A percentile compares a stretch with the other conserved stretches of the same genome.
Conservation (phyloP, 495 filamentous ascomycete genomes). For the Friedmanniomyces endolithicus region DNA sequence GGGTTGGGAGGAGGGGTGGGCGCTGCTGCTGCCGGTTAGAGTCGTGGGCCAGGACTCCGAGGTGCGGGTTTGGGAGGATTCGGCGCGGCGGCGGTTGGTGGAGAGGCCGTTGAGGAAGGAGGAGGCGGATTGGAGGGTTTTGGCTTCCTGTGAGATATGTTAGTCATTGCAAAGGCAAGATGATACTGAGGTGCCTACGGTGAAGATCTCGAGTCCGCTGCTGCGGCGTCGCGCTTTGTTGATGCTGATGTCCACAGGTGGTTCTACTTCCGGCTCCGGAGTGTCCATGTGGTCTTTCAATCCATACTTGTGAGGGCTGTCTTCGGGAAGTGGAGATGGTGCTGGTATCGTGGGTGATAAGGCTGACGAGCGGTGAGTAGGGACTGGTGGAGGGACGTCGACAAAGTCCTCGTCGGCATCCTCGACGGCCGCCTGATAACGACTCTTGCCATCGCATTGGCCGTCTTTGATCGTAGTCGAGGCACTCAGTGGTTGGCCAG, state of each 20-base stretch:
- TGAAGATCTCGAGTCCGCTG: conserved; percentile 19
- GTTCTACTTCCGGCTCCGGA: conserved; percentile 3
- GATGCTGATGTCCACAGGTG: conserved; percentile 8
- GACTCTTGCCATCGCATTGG: not conserved
- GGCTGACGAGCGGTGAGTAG: not conserved
- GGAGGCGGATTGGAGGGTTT: conserved; percentile 19
- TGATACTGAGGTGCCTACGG: conserved; percentile 5
- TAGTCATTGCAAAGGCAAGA: not conserved
- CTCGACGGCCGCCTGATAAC: not conserved
- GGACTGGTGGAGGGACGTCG: not conserved
- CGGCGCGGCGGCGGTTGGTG: conserved; percentile 18
- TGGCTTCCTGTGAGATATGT: conserved; percentile 15
- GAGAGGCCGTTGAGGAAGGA: conserved; percentile 22
- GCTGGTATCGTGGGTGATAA: conserved; percentile 16
- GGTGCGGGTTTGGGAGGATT: conserved; percentile 7
- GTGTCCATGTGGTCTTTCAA: conserved; percentile 19
- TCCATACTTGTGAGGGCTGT: conserved; percentile 21
- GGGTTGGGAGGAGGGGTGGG: not conserved
- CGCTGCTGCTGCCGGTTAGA: conserved; percentile 3
- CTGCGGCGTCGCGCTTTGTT: conserved; percentile 13
- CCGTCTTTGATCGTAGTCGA: conserved; percentile 10
- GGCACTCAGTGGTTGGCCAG: conserved; percentile 5
- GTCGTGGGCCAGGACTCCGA: not conserved
- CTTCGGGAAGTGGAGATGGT: conserved; percentile 17
- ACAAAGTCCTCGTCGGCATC: not conserved